Evolutionary conservation across 169 alveolate genomes (phyloP).

Genomic region (Plasmodium inui): DNA sequence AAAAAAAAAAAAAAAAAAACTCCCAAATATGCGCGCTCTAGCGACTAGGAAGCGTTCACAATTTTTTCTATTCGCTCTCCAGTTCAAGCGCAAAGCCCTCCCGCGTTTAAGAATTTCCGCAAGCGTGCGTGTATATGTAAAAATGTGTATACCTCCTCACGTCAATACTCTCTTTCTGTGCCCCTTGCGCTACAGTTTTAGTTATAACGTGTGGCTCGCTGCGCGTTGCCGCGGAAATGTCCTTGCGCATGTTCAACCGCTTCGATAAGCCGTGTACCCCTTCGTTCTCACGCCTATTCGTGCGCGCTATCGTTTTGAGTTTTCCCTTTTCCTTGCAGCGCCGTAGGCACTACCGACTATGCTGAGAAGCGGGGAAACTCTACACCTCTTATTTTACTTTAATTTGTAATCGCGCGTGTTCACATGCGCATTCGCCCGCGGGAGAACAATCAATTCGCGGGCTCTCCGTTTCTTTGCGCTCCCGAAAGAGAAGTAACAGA

Average conservation of each 20-base stretch:
- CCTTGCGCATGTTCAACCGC: not conserved
- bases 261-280: not conserved
- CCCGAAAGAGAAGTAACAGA: not conserved
- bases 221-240: not conserved
- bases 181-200: not conserved
- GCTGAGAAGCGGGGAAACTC: not conserved
- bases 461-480: not conserved
- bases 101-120: not conserved
- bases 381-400: not conserved
- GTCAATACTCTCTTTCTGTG: not conserved
- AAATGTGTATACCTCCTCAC: not conserved
- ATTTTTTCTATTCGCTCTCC: not conserved
- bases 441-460: not conserved
- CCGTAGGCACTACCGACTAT: not conserved
- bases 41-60: not conserved
- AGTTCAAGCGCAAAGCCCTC: not conserved
- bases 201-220: not conserved
- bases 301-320: not conserved
- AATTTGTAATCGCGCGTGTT: not conserved
- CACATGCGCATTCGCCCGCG: not conserved
- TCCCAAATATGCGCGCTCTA: not conserved
- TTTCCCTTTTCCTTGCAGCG: not conserved
- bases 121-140: not conserved
- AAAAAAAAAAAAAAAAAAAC: no score
- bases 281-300: not conserved